Conservation (phyloP, 2,329 filamentous ascomycete species). For the Claviceps citrina region DNA sequence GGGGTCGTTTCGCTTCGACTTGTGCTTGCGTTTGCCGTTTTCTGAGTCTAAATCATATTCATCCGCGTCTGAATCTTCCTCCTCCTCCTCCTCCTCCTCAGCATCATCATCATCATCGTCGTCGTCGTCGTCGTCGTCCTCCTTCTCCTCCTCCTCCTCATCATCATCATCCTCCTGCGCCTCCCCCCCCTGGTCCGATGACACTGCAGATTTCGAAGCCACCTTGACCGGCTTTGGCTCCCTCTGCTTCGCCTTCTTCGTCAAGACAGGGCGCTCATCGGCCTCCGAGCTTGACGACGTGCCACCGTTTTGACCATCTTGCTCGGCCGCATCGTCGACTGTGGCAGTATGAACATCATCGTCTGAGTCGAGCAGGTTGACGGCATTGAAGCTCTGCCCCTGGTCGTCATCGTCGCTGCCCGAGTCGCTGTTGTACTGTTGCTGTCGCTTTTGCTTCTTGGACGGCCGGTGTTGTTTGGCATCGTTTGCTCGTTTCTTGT, state of each 20-base stretch:
- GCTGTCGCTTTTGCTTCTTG: slow-evolving; percentile 37
- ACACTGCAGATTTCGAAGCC: neutral
- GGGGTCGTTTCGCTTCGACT: slow-evolving; percentile 83
- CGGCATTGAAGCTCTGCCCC: slow-evolving; percentile 30
- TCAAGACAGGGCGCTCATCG: slow-evolving; percentile 15
- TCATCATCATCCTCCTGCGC: slow-evolving; percentile 14
- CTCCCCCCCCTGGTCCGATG: slow-evolving; percentile 13
- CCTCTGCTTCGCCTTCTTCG: slow-evolving; percentile 11
- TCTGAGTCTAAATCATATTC: slow-evolving; percentile 17
- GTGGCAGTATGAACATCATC: slow-evolving; percentile 39
- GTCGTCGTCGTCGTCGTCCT: slow-evolving; percentile 14
- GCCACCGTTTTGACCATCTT: slow-evolving; percentile 1
- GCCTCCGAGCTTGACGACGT: slow-evolving; percentile 22
- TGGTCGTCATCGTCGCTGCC: slow-evolving; percentile 23
- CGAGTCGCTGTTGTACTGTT: slow-evolving; percentile 37
- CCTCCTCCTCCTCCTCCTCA: slow-evolving; percentile 26
- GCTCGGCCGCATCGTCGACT: slow-evolving; percentile 31
- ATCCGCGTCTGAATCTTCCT: slow-evolving; percentile 20
- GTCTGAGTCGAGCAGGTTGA: slow-evolving; percentile 41
- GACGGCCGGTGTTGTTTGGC: slow-evolving; percentile 23
- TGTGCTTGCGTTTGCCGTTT: slow-evolving; percentile 20
- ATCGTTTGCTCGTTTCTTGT: slow-evolving; percentile 20
- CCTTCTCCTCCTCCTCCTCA: slow-evolving; percentile 15
- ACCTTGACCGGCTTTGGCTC: slow-evolving; percentile 11
- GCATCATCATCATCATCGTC: slow-evolving; percentile 21